Evolutionary conservation across 352 stramenopile genomes (phyloP).

Genomic region (Globisporangium okanoganense): DNA sequence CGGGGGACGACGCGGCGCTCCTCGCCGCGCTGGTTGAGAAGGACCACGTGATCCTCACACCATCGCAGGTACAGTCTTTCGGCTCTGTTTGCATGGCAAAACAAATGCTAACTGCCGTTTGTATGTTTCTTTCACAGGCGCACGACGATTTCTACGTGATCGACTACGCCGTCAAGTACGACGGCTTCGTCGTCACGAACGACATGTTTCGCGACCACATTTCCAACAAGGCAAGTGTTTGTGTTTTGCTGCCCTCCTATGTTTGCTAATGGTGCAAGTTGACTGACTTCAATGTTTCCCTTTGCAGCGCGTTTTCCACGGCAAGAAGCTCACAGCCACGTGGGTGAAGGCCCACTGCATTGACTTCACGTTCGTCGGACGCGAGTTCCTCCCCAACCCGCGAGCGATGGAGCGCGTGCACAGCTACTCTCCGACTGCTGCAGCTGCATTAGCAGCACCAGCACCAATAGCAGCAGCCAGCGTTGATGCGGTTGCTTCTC

Average conservation of each 20-base stretch:
- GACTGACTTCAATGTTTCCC: neutral
- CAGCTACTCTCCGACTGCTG: constrained; percentile 20
- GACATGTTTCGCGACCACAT: constrained; percentile 92
- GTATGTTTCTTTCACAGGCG: constrained; percentile 27
- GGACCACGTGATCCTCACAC: constrained; percentile 70
- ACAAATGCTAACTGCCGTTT: neutral
- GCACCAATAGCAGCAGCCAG: neutral
- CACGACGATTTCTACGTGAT: constrained; percentile 92
- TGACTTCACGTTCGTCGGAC: constrained; percentile 88
- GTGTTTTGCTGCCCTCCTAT: no score
- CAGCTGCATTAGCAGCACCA: neutral
- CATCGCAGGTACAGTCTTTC: constrained; percentile 39
- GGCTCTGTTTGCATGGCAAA: neutral
- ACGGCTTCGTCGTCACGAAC: constrained; percentile 89
- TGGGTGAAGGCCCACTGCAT: constrained; percentile 77
- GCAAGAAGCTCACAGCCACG: constrained; percentile 39
- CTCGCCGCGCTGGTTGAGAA: constrained; percentile 56
- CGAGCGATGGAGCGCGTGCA: constrained; percentile 74
- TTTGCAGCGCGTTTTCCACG: constrained; percentile 60
- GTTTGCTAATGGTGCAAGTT: neutral
- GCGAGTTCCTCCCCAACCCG: constrained; percentile 89
- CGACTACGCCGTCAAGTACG: constrained; percentile 86
- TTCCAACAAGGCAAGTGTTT: constrained; percentile 45
- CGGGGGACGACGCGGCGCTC: constrained; percentile 42
- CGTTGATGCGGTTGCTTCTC: neutral